phyloP scores from a whole-genome alignment of 257 asterid genomes.

The Solanum pinnatisectum region DNA sequence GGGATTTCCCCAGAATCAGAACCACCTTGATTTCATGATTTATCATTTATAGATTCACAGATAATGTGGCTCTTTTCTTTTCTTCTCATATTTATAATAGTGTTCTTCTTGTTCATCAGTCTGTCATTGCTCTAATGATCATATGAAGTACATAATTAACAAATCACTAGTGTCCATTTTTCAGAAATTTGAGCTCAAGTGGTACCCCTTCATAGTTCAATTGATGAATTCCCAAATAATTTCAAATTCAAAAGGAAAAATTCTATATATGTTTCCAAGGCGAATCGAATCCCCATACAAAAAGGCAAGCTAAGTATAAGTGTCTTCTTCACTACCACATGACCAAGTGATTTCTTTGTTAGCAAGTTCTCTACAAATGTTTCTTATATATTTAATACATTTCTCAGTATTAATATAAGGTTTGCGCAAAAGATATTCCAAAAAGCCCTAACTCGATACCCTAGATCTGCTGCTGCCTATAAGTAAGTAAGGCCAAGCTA shows the following conservation, averaged over 20 bases:
- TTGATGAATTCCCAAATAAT: constrained; percentile 20
- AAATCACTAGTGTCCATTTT: background rate
- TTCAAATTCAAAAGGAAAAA: too few relatives aligned
- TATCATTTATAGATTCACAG: background rate
- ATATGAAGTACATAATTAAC: background rate
- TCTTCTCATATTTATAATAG: background rate
- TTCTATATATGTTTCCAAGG: too few relatives aligned
- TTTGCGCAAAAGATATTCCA: too few relatives aligned
- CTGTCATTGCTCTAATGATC: background rate
- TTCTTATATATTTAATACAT: too few relatives aligned
- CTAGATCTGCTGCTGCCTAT: background rate
- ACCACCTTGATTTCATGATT: too few relatives aligned
- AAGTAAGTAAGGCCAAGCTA: background rate
- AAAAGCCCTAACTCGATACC: background rate
- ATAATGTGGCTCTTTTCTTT: background rate
- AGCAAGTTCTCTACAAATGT: background rate
- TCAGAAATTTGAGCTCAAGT: constrained; percentile 90
- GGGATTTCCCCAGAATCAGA: too few relatives aligned
- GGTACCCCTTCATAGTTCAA: constrained; percentile 70
- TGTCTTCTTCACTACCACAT: background rate
- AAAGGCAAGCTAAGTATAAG: background rate
- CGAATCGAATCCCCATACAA: background rate
- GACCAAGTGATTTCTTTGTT: background rate
- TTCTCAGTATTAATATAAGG: background rate
- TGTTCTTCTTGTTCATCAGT: background rate